Evolutionary conservation across 2,329 filamentous ascomycete species (phyloP).

Genomic region (Penicillium thymicola): DNA sequence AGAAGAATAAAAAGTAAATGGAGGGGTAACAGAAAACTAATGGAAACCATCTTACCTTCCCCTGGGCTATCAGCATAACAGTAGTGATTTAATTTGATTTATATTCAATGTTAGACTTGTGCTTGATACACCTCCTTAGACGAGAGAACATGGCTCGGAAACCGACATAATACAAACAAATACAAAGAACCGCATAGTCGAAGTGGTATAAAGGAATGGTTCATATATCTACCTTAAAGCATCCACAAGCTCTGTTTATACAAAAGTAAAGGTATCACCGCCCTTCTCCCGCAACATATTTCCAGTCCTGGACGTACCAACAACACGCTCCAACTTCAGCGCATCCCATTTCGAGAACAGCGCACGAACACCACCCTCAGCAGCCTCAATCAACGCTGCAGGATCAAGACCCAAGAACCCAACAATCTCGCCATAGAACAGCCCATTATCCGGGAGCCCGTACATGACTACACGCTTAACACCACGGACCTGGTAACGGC

Average conservation of each 20-base stretch:
- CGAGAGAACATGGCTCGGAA: background rate
- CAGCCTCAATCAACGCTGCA: conserved; percentile 52
- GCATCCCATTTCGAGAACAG: conserved; percentile 88
- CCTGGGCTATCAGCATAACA: too few relatives aligned
- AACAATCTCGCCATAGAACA: conserved; percentile 45
- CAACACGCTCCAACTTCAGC: conserved; percentile 82
- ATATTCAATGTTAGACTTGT: background rate
- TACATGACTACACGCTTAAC: conserved; percentile 87
- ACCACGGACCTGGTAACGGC: conserved; percentile 77
- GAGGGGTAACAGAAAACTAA: too few relatives aligned
- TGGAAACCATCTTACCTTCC: too few relatives aligned
- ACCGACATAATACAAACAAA: background rate
- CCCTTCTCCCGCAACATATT: conserved; percentile 80
- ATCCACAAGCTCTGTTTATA: conserved; percentile 50
- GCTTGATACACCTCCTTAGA: background rate
- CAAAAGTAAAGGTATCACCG: conserved; percentile 90
- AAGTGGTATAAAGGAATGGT: background rate
- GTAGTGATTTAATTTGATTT: too few relatives aligned
- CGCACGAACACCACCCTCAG: conserved; percentile 54
- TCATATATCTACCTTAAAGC: background rate
- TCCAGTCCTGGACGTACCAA: conserved; percentile 73
- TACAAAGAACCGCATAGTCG: background rate
- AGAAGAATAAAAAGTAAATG: too few relatives aligned
- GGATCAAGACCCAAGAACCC: conserved; percentile 41
- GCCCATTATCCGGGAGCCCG: conserved; percentile 80